Evolutionary conservation across 768 basidiomycete species (phyloP).

Genomic region (Lentinula sp.): DNA sequence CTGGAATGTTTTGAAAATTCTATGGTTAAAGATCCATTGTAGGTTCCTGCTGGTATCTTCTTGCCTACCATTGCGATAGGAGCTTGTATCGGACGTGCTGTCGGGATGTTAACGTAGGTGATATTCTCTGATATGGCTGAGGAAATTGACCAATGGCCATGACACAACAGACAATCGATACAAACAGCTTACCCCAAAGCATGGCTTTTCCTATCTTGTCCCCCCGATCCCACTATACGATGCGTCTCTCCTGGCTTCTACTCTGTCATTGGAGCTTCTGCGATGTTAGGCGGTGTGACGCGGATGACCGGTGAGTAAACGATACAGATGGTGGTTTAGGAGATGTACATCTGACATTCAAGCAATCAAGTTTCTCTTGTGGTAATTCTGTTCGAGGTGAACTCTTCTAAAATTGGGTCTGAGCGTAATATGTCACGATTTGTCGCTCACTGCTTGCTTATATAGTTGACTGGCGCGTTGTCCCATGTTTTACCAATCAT

Average conservation of each 20-base stretch:
- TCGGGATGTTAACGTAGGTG: constrained; percentile 60
- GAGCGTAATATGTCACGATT: neutral
- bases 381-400: constrained; percentile 69
- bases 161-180: constrained; percentile 48
- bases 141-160: neutral
- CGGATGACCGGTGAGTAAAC: constrained; percentile 60
- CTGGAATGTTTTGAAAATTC: neutral
- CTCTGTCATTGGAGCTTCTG: constrained; percentile 70
- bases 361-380: constrained; percentile 57
- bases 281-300: constrained; percentile 72
- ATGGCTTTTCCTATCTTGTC: constrained; percentile 68
- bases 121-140: neutral
- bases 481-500: constrained; percentile 81
- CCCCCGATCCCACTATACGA: constrained; percentile 60
- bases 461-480: constrained; percentile 67
- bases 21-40: neutral
- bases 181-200: constrained; percentile 61
- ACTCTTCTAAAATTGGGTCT: constrained; percentile 3
- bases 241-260: constrained; percentile 77
- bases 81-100: constrained; percentile 64
- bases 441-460: neutral
- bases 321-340: neutral
- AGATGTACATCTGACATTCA: neutral
- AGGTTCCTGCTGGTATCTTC: constrained; percentile 76
- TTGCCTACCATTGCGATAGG: constrained; percentile 72